A percentile compares a stretch with the other conserved stretches of the same genome.
Conservation (phyloP, 2,329 filamentous ascomycete genomes). For the Teratosphaeria nubilosa region DNA sequence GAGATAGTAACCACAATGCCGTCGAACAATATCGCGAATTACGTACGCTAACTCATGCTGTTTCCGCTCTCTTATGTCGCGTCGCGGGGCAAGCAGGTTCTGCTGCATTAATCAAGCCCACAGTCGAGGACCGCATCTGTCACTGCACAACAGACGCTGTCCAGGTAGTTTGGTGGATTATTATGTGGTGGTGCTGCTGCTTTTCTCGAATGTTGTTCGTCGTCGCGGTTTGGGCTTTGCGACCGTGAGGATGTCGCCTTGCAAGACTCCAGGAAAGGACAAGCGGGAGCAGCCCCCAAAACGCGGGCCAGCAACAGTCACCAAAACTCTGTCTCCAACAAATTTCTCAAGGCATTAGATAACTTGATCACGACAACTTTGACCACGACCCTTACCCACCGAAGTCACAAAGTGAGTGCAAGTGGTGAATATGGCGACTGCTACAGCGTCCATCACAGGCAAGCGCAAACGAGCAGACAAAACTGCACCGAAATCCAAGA, state of each 20-base stretch:
- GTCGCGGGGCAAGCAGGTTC: constrained; percentile 29
- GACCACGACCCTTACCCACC: background rate
- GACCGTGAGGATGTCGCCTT: background rate
- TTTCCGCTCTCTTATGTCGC: constrained; percentile 31
- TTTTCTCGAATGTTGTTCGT: background rate
- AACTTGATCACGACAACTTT: constrained; percentile 26
- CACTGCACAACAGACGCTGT: constrained; percentile 26
- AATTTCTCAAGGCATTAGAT: constrained; percentile 15
- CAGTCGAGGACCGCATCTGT: constrained; percentile 38
- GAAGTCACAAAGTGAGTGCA: background rate
- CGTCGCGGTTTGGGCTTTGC: background rate
- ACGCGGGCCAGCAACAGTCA: background rate
- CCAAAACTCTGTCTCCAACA: background rate
- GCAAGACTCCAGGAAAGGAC: background rate
- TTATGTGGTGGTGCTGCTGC: background rate
- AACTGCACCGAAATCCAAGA: background rate
- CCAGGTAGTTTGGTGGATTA: background rate
- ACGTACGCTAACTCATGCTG: constrained; percentile 37
- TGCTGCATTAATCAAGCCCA: constrained; percentile 38
- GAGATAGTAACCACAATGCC: background rate
- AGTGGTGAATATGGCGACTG: constrained; percentile 12
- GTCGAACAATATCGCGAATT: background rate
- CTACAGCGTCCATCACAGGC: constrained; percentile 1
- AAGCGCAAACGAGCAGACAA: constrained; percentile 7
- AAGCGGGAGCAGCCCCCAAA: background rate